Evolutionary conservation across 2,329 filamentous ascomycete genomes (phyloP).

Genomic region (Xylariaceae sp.): DNA sequence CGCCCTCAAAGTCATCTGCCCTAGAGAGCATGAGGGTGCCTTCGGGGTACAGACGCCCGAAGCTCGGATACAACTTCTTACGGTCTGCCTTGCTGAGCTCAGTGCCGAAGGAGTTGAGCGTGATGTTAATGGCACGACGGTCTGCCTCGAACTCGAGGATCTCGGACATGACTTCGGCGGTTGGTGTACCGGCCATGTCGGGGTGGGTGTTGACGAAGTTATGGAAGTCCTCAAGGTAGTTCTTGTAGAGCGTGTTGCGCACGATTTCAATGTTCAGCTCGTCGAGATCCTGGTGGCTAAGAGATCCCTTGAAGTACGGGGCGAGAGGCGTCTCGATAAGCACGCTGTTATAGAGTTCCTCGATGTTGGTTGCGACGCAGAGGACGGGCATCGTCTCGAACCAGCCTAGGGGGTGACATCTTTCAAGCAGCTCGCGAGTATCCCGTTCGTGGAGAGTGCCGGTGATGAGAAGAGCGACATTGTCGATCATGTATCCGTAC

Average conservation of each 20-base stretch:
- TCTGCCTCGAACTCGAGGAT: conserved; percentile 97
- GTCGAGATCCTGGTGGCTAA: conserved; percentile 94
- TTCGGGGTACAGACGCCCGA: conserved; percentile 89
- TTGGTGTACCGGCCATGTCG: conserved; percentile 84
- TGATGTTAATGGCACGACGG: conserved; percentile 96
- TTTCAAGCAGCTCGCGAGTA: conserved; percentile 88
- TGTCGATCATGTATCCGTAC: conserved; percentile 99
- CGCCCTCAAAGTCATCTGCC: conserved; percentile 92
- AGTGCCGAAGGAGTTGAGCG: conserved; percentile 96
- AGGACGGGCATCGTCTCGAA: conserved; percentile 99
- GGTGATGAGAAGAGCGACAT: conserved; percentile 95
- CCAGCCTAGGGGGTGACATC: conserved; percentile 96
- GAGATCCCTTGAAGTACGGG: conserved; percentile 93
- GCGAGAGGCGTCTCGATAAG: conserved; percentile 95
- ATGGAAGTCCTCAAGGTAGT: conserved; percentile 98
- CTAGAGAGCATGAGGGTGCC: conserved; percentile 92
- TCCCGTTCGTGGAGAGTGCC: conserved; percentile 97
- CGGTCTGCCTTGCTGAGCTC: conserved; percentile 91
- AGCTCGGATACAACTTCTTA: conserved; percentile 92
- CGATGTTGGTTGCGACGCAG: conserved; percentile 96
- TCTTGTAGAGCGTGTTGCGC: conserved; percentile 98
- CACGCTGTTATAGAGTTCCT: conserved; percentile 97
- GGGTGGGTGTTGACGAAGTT: conserved; percentile 87
- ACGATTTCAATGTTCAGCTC: conserved; percentile 99
- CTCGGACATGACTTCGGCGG: conserved; percentile 91